A percentile compares a stretch with the other conserved stretches of the same genome.
Evolutionary conservation across 257 asterid genomes (phyloP).

Genomic region (Forsythia viridissima): DNA sequence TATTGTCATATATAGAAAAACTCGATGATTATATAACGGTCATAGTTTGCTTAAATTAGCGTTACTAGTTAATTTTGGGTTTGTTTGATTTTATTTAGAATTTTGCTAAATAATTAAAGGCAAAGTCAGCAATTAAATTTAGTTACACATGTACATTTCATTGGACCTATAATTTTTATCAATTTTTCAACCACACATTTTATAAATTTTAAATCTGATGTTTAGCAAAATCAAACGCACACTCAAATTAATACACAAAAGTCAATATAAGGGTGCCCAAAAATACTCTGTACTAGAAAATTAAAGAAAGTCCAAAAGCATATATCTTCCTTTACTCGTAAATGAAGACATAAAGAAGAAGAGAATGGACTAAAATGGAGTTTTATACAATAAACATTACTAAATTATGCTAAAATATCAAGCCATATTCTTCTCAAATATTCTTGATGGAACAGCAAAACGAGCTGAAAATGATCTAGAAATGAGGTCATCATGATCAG

Average conservation of each 20-base stretch:
- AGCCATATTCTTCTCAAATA: conserved; percentile 43
- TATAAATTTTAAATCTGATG: too few species aligned
- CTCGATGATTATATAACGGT: too few species aligned
- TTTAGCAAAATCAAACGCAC: too few species aligned
- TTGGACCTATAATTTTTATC: too few species aligned
- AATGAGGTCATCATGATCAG: conserved; percentile 42
- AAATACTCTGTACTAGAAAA: background rate
- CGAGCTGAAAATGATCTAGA: conserved; percentile 77
- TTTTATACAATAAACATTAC: background rate
- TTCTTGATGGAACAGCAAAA: conserved; percentile 63
- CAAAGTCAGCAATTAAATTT: too few species aligned
- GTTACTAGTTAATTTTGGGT: too few species aligned
- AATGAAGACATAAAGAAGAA: conserved; percentile 16
- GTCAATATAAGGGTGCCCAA: conserved; percentile 15
- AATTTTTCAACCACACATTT: too few species aligned
- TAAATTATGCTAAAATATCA: background rate
- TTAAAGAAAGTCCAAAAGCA: conserved; percentile 14
- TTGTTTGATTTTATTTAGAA: too few species aligned
- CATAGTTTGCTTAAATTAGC: too few species aligned
- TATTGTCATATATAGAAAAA: too few species aligned
- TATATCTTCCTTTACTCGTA: conserved; percentile 22
- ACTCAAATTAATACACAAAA: background rate
- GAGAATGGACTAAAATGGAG: background rate
- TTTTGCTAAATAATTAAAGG: too few species aligned
- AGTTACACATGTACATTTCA: too few species aligned